These are phyloP conservation scores for Polygonum maritimum DNA, from an alignment of 148 eudicot genomes.

Conservation along the genomic window DNA sequence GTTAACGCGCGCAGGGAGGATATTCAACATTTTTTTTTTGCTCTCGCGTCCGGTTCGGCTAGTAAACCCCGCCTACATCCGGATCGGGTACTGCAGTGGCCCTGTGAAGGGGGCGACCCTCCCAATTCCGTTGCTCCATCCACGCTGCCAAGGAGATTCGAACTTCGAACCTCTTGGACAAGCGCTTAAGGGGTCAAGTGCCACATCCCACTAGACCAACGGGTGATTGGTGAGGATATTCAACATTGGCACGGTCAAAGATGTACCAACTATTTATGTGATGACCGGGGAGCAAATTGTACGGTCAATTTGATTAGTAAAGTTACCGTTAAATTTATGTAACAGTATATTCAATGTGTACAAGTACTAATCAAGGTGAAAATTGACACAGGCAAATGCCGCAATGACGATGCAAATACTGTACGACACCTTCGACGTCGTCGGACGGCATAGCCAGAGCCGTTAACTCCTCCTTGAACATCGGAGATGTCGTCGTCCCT, in stretches of 20 bases:
- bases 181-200: no score
- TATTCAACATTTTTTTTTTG: constrained; percentile 46
- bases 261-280: constrained; percentile 46
- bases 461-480: background rate
- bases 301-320: background rate
- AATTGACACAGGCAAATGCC: background rate
- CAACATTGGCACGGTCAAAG: constrained; percentile 45
- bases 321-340: background rate
- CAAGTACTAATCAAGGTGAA: no score
- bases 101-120: no score
- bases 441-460: constrained; percentile 5
- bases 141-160: no score
- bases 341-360: no score
- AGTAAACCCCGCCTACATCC: no score
- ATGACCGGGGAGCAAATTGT: constrained; percentile 50
- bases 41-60: no score
- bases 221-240: no score
- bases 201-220: no score
- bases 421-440: constrained; percentile 1
- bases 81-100: no score
- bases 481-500: background rate
- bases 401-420: constrained; percentile 6
- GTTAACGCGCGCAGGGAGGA: constrained; percentile 31
- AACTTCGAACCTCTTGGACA: no score
- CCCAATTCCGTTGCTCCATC: no score